These are phyloP conservation scores for Bromus sterilis DNA, from an alignment of 176 grass and related monocot species.

Conservation along the genomic window DNA sequence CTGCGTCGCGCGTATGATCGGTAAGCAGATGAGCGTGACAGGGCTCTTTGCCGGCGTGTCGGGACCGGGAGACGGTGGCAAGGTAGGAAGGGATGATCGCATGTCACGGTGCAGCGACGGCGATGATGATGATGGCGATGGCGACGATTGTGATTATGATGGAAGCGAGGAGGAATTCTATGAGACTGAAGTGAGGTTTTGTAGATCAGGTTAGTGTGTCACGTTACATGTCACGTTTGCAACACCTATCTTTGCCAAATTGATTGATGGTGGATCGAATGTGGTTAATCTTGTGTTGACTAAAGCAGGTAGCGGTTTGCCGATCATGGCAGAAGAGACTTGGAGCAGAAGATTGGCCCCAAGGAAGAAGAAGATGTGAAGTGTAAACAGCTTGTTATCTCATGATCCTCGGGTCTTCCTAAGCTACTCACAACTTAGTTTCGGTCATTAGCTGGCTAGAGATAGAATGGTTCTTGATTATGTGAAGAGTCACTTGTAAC, in stretches of 20 bases:
- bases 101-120: not conserved
- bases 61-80: not conserved
- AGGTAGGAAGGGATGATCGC: not conserved
- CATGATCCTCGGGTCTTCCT: not conserved
- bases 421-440: not conserved
- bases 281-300: constrained; percentile 8
- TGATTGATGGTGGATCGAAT: too few relatives aligned
- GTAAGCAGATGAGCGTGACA: constrained; percentile 63
- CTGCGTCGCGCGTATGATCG: constrained; percentile 77
- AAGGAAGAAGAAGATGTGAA: not conserved
- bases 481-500: not conserved
- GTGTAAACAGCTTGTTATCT: not conserved
- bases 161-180: constrained; percentile 24
- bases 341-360: constrained; percentile 19
- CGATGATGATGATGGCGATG: not conserved
- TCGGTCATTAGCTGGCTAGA: not conserved
- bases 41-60: constrained; percentile 55
- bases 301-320: constrained; percentile 23
- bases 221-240: not conserved
- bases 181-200: constrained; percentile 8
- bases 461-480: not conserved
- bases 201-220: constrained; percentile 16
- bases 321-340: constrained; percentile 25
- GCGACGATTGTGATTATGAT: not conserved
- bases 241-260: not conserved